Evolutionary conservation across 1,139 yeast genomes (phyloP), one percentile per base, ranked within the genome.

Genomic region (Trichomonascaceae sp.): DNA sequence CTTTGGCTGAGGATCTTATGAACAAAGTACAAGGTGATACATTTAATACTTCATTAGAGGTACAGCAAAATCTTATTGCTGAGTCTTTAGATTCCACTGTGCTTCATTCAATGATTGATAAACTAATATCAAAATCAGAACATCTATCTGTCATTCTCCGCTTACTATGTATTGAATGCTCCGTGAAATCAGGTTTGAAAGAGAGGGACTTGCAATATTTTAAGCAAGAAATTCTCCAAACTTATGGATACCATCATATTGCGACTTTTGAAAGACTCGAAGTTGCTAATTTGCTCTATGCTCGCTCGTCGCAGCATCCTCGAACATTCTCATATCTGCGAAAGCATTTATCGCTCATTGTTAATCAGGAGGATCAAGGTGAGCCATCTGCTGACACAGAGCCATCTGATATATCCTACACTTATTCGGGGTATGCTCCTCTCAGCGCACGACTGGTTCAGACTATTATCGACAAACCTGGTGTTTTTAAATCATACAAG

Each of bases 1-100:
- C 74, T 3, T 72, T 93, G 24, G 87, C 96, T 2, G 96, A 90
- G 61, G 75, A 74, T 22, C 76, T 89, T 1, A 73, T 91, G 66
- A 69, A 73, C 13, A 72, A 73, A 43, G 83, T 88, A 10, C 78
- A 78, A 44, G 66, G 69, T 2, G 74, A 70, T 38, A 71, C 74
- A 43, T 83, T 83, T 66, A 83, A 83, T 60, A 73, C 74, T 27
- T 75, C 80, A 56, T 70, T 90, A 19, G 85, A 82, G 56, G 74
- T 89, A 49, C 95, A 90, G 65, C 95, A 90, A 68, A 86, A 84
- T 51, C 71, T 88, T 1, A 74, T 87, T 53, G 82, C 78, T 5
- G 77, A 77, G 57, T 72, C 81, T 12, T 66, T 80, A 57, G 85
- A 83, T 59, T 80, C 82, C 56, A 74, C 79, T 45, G 73, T 76